Conservation (phyloP, 371 early-diverging fungal species). For the Mortierella sp. region DNA sequence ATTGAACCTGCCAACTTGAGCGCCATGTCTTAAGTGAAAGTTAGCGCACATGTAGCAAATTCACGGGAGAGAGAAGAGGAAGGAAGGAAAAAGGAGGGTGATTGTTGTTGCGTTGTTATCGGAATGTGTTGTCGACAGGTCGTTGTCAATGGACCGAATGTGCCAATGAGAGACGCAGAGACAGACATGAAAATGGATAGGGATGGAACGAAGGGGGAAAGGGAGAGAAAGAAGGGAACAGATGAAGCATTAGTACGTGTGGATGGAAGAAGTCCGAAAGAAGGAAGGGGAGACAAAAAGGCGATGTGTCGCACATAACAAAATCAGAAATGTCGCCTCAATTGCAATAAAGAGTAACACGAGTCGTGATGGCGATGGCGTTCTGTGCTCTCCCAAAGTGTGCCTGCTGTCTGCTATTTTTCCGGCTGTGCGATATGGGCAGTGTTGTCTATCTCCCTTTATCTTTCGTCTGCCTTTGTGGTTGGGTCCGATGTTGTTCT, state of each 20-base stretch:
- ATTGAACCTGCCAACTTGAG: slow-evolving; percentile 38
- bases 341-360: not conserved
- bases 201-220: slow-evolving; percentile 5
- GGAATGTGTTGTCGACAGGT: not conserved
- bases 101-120: not conserved
- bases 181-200: not conserved
- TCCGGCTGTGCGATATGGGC: not conserved
- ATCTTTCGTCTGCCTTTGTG: not conserved
- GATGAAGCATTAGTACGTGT: not conserved
- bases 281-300: not conserved
- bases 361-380: not conserved
- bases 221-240: not conserved
- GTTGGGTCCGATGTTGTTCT: not conserved
- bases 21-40: slow-evolving; percentile 28
- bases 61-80: not conserved
- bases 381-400: not conserved
- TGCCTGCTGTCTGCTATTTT: not conserved
- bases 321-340: not conserved
- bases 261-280: not conserved
- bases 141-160: not conserved
- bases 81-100: not conserved
- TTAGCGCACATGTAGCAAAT: not conserved
- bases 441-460: not conserved
- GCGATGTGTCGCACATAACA: not conserved
- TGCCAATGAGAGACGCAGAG: not conserved